Conservation (phyloP, 805 yeast species). For the Blastobotrys robertii region DNA sequence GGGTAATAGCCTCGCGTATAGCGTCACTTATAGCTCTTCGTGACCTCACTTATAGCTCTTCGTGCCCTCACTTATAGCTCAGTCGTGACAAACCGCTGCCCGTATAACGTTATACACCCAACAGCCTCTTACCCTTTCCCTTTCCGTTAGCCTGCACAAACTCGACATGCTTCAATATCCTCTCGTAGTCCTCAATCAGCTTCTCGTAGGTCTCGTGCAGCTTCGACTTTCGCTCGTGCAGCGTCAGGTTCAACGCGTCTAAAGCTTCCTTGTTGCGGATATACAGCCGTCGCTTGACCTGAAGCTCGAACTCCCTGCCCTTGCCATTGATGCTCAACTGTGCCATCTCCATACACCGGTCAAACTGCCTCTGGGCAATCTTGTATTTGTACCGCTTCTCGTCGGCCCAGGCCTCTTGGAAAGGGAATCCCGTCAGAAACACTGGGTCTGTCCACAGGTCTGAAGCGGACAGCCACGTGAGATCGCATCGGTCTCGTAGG, state of each 20-base stretch:
- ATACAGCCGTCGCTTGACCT: constrained; percentile 66
- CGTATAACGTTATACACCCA: too few species aligned
- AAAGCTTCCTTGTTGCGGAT: constrained; percentile 75
- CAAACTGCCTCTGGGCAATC: constrained; percentile 69
- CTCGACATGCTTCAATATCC: constrained; percentile 30
- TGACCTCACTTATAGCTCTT: background rate
- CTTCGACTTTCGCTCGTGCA: constrained; percentile 57
- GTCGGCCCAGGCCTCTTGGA: constrained; percentile 34
- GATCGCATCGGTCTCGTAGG: constrained; percentile 74
- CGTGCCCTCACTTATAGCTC: background rate
- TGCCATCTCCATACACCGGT: constrained; percentile 68
- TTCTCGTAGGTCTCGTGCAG: constrained; percentile 65
- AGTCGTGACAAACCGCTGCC: too few species aligned
- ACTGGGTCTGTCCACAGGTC: constrained; percentile 1
- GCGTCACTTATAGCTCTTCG: background rate
- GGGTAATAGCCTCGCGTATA: too few species aligned
- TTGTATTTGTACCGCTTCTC: constrained; percentile 37
- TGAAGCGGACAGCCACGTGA: constrained; percentile 35
- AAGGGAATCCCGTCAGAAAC: constrained; percentile 11
- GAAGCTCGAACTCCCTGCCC: constrained; percentile 33
- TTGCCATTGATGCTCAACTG: constrained; percentile 33
- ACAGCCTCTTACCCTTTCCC: too few species aligned
- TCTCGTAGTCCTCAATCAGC: constrained; percentile 58
- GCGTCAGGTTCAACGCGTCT: constrained; percentile 33
- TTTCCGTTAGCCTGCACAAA: too few species aligned